Evolutionary conservation across 2,329 filamentous ascomycete species (phyloP), one percentile per base, ranked within the genome.

Genomic region (Colletotrichum coccodes): DNA sequence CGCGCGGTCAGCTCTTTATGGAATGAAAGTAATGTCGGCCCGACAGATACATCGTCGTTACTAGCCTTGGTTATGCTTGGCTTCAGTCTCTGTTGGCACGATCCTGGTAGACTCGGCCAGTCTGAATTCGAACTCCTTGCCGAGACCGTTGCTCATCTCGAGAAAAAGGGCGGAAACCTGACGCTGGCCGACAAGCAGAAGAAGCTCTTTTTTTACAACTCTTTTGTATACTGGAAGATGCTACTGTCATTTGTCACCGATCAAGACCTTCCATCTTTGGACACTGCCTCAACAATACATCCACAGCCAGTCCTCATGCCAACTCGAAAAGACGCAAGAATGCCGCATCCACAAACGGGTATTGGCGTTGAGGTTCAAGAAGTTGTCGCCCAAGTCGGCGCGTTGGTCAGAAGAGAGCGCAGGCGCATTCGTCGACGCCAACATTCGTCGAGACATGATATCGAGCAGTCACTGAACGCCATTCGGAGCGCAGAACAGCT

Each of bases 1-100:
- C 30, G 85, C 83, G 71, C 84, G 85, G 78, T 87, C 85, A 68
- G 80, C 80, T 63, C 86, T 5, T 80, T 85, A 32, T 82, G 84
- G 21, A 83, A 83, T n/a, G 80, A 88, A 7, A 82, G 85, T 16
- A 80, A 82, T 16, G 84, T 87, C 56, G 49, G 75, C 4, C 75
- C 79, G 34, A 79, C 86, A 66, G 82, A 87, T 21, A 87, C 88
- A 44, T 86, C 85, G 61, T 85, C 86, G 0, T 79, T 90, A 11
- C 73, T 90, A n/a, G 86, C 86, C 4, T 79, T 90, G 34, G 82
- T 90, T 46, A 83, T 90, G 73, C 82, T 90, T 0, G 88, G 88
- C 3, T 84, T 88, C 63, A 88, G 86, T 1, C 87, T 88, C 6
- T 85, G 85, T 40, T 90, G 88, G 88, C 87, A 90, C 63, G 83